A percentile compares a stretch with the other conserved stretches of the same genome.
These are phyloP conservation scores for Camelina laxa DNA, from an alignment of 345 rosid genomes.

Conservation along the genomic window DNA sequence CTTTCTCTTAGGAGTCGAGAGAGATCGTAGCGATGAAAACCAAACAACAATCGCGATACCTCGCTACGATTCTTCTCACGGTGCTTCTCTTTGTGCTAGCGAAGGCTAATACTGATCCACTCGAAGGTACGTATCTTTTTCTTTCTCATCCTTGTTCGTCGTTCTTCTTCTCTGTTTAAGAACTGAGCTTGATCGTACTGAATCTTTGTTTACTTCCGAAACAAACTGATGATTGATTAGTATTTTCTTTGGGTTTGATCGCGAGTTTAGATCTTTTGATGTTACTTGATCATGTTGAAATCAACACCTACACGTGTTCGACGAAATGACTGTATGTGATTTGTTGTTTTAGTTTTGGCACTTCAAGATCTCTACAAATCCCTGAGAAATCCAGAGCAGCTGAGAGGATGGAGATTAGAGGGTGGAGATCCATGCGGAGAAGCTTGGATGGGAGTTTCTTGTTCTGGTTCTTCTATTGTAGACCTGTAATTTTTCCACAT, in stretches of 20 bases:
- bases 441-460: conserved; percentile 86
- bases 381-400: conserved; percentile 61
- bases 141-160: not conserved
- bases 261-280: conserved; percentile 14
- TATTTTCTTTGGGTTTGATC: conserved; percentile 10
- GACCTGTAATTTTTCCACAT: conserved; percentile 55
- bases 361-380: conserved; percentile 68
- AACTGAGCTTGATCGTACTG: not conserved
- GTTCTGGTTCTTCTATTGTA: conserved; percentile 69
- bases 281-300: conserved; percentile 18
- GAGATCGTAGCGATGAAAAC: conserved; percentile 46
- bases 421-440: conserved; percentile 89
- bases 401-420: conserved; percentile 69
- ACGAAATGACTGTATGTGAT: conserved; percentile 1
- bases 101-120: conserved; percentile 60
- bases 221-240: conserved; percentile 5
- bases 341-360: conserved; percentile 54
- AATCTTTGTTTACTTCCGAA: not conserved
- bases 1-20: conserved; percentile 15
- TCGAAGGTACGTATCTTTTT: conserved; percentile 81
- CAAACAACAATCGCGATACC: conserved; percentile 26
- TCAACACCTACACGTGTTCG: conserved; percentile 21
- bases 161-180: conserved; percentile 29
- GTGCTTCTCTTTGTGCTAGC: conserved; percentile 48
- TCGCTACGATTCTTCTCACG: conserved; percentile 42